Base-by-base conservation (phyloP, 1,139 yeast genomes). In the Geotrichum europaeum region DNA sequence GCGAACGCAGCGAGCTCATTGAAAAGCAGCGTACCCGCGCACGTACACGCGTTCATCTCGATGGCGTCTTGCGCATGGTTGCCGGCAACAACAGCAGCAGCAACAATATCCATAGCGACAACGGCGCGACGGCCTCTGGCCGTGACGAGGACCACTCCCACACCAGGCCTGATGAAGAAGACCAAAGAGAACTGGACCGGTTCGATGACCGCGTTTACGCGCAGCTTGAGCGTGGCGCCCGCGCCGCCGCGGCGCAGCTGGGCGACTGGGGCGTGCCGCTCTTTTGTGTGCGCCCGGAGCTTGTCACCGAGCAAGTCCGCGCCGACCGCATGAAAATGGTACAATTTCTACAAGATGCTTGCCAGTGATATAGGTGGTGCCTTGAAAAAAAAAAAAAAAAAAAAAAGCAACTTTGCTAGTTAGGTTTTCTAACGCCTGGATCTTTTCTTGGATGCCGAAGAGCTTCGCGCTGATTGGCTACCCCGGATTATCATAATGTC, bases 261-360 rank as follows among this genome's bases (percentile, higher is more conserved):
- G 55, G 55, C 10, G 68, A 66, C 47, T 64, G 69, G 43, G 56
- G 62, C 7, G 65, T 70, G 15, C 73, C 73, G 3, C 63, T 70
- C 34, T 69, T 70, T 53, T 68, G 72, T 55, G 53, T 66, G 3
- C 53, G 62, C 4, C 45, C 51, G 7, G 62, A 55, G 58, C 36
- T 34, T 45, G 49, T 53, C 52, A 30, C 60, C 51, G 25, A 43
- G 20, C 40, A 52, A 30, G 25, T 51, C 53, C 32, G 52, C 13
- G 61, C 57, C 2, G 68, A 69, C 51, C 63, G 65, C 50, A 62
- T 54, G 36, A 64, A 64, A 55, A 45, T 70, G 10, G 51, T 70
- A 25, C 65, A 64, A 45, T 63, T 69, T 52, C 53, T 68, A 18
- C 63, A 62, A 28, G 70, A 68, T 51, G 59, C 66, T 9, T 40